phyloP scores from a whole-genome alignment of 495 filamentous ascomycete genomes.

The Penicillium argentinense region DNA sequence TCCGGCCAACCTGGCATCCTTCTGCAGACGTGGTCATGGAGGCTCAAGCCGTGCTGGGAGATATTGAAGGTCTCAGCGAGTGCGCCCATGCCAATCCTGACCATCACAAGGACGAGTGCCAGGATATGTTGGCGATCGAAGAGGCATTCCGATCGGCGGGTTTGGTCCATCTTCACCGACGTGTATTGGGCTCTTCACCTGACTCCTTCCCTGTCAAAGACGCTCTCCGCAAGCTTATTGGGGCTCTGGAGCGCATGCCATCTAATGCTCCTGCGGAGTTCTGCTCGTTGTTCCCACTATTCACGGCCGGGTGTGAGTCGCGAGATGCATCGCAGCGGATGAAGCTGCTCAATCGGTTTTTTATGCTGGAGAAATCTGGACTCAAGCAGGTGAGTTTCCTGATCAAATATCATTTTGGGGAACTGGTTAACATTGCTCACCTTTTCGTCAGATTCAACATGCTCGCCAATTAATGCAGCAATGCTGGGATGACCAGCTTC shows the following conservation, averaged over 20 bases:
- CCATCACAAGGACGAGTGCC: constrained; percentile 37
- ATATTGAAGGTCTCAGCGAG: constrained; percentile 42
- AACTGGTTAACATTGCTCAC: background rate
- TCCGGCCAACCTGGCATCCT: constrained; percentile 59
- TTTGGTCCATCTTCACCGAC: constrained; percentile 71
- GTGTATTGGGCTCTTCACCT: constrained; percentile 62
- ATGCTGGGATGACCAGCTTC: constrained; percentile 43
- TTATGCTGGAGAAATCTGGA: constrained; percentile 69
- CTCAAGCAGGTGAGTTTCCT: constrained; percentile 65
- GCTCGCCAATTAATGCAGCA: constrained; percentile 45
- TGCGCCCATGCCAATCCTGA: constrained; percentile 29
- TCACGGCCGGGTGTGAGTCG: constrained; percentile 80
- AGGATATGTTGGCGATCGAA: constrained; percentile 76
- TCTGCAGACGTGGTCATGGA: constrained; percentile 49
- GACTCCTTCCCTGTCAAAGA: constrained; percentile 58
- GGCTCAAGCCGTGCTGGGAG: constrained; percentile 55
- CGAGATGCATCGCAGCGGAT: constrained; percentile 51
- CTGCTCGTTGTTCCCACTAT: constrained; percentile 79
- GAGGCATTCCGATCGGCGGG: constrained; percentile 80
- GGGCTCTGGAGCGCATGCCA: constrained; percentile 60
- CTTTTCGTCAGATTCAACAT: constrained; percentile 40
- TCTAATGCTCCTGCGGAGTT: constrained; percentile 70
- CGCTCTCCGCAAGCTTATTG: constrained; percentile 63
- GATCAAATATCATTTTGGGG: background rate
- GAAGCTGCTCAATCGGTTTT: constrained; percentile 66